Evolutionary conservation across 75 land plant genomes (phyloP).

Genomic region (Ceratopteris richardii): DNA sequence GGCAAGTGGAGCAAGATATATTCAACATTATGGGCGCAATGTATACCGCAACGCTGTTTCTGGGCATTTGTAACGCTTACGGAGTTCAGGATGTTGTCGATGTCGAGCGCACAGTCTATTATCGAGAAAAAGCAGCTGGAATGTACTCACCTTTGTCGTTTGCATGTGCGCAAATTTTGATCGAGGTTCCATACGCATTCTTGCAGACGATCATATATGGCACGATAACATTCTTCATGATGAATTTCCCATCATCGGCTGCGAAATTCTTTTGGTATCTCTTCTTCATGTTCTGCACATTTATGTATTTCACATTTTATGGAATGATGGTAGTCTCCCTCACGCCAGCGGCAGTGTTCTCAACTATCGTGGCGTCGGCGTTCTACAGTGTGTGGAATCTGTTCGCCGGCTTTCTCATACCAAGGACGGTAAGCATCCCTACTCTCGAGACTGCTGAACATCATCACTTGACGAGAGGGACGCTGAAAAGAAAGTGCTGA

Average conservation of each 20-base stretch:
- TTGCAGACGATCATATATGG: constrained; percentile 17
- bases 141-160: constrained; percentile 62
- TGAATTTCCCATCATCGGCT: constrained; percentile 17
- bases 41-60: constrained; percentile 43
- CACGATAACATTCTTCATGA: constrained; percentile 16
- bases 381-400: constrained; percentile 27
- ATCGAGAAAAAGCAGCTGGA: constrained; percentile 64
- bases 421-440: constrained; percentile 13
- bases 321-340: constrained; percentile 40
- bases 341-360: constrained; percentile 17
- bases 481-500: too few species aligned
- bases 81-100: constrained; percentile 47
- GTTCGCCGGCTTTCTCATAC: constrained; percentile 30
- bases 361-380: constrained; percentile 12
- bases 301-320: constrained; percentile 28
- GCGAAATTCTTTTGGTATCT: constrained; percentile 18
- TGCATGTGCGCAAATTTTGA: constrained; percentile 50
- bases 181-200: constrained; percentile 19
- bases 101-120: constrained; percentile 47
- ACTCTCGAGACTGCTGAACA: too few species aligned
- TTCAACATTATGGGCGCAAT: constrained; percentile 50
- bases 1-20: constrained; percentile 29
- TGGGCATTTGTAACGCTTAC: constrained; percentile 32
- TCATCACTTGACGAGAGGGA: too few species aligned
- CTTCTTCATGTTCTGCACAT: constrained; percentile 25